Conservation (phyloP, 306 rosid species). For the Malus domestica region ASM211411v1 NC_041793.1:7042001-7042500, state of each 20-base stretch:
- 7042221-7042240: neutral
- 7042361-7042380: conserved; percentile 43
- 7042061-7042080: too few relatives aligned
- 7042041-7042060: too few relatives aligned
- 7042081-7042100: too few relatives aligned
- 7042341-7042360: neutral
- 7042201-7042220: neutral
- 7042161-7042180: too few relatives aligned
- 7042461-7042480: conserved; percentile 84
- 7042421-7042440: conserved; percentile 76
- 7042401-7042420: conserved; percentile 46
- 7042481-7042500: conserved; percentile 95
- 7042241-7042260: neutral
- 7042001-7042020: too few relatives aligned
- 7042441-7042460: conserved; percentile 75
- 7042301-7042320: neutral
- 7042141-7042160: too few relatives aligned
- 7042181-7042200: too few relatives aligned
- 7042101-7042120: too few relatives aligned
- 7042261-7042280: neutral
- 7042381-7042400: conserved; percentile 2
- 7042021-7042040: too few relatives aligned
- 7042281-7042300: neutral
- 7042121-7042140: too few relatives aligned
- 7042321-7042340: neutral